Percentiles rank a stretch among this genome's conserved stretches.
Conservation (phyloP, 2,329 filamentous ascomycete genomes). For the Fusarium longipes region DNA sequence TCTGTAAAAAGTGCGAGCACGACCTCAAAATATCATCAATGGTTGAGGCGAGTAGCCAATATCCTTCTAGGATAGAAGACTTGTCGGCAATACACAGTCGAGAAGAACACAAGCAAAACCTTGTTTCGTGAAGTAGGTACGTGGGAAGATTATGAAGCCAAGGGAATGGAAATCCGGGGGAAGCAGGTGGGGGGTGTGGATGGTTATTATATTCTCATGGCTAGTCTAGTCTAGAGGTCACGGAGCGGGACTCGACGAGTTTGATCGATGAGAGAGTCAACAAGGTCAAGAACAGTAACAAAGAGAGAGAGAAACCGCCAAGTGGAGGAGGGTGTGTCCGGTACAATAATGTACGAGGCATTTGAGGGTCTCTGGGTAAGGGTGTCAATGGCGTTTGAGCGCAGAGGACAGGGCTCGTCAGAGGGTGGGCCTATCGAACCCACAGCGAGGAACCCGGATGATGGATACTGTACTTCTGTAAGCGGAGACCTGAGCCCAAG, state of each 20-base stretch:
- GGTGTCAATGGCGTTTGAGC: slow-evolving; percentile 37
- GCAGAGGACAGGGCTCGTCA: slow-evolving; percentile 7
- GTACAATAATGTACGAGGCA: slow-evolving; percentile 20
- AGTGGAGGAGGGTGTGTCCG: slow-evolving; percentile 40
- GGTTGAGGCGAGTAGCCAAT: slow-evolving; percentile 28
- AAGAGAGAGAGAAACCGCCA: slow-evolving; percentile 16
- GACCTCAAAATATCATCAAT: slow-evolving; percentile 39
- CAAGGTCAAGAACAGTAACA: slow-evolving; percentile 18
- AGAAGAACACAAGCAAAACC: slow-evolving; percentile 22
- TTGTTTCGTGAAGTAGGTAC: slow-evolving; percentile 17
- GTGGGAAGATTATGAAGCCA: slow-evolving; percentile 43
- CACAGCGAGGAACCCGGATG: slow-evolving; percentile 34
- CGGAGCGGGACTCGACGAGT: slow-evolving; percentile 38
- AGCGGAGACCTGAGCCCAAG: slow-evolving; percentile 17
- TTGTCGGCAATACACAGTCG: slow-evolving; percentile 27
- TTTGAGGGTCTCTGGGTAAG: slow-evolving; percentile 29
- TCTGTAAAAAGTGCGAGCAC: slow-evolving; percentile 25
- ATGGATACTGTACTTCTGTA: slow-evolving; percentile 23
- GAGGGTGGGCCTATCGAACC: slow-evolving; percentile 39
- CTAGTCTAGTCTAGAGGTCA: slow-evolving; percentile 36
- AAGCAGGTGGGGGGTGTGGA: slow-evolving; percentile 47
- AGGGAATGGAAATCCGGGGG: slow-evolving; percentile 49
- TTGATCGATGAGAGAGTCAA: slow-evolving; percentile 33
- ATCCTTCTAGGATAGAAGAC: slow-evolving; percentile 22
- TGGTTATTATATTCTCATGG: slow-evolving; percentile 48